Evolutionary conservation across 768 basidiomycete genomes (phyloP).

Genomic region (Hemileccinum impolitum): DNA sequence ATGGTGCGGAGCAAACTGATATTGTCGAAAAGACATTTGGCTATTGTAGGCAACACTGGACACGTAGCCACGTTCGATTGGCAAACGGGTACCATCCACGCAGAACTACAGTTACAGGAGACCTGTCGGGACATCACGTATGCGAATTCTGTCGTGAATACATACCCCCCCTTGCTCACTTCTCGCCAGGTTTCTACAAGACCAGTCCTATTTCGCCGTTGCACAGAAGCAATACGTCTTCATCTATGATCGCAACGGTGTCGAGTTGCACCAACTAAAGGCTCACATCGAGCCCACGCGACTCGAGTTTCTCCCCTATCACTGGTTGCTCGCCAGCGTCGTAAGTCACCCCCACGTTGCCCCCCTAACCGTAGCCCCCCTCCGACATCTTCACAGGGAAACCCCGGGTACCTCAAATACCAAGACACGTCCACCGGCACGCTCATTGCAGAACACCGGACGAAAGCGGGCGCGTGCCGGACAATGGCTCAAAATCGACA

Average conservation of each 20-base stretch:
- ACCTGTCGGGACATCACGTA: conserved; percentile 91
- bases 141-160: conserved; percentile 31
- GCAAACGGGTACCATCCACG: conserved; percentile 80
- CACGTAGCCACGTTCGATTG: conserved; percentile 92
- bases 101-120: conserved; percentile 87
- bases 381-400: conserved; percentile 67
- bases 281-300: conserved; percentile 85
- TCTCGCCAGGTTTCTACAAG: conserved; percentile 50
- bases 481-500: conserved; percentile 90
- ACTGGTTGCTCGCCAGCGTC: conserved; percentile 86
- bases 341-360: conserved; percentile 42
- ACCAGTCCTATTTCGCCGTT: conserved; percentile 90
- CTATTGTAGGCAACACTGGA: conserved; percentile 71
- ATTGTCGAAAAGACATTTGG: no score
- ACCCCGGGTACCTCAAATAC: conserved; percentile 90
- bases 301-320: conserved; percentile 91
- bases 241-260: conserved; percentile 94
- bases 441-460: conserved; percentile 82
- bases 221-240: conserved; percentile 96
- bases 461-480: conserved; percentile 80
- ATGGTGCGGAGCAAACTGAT: no score
- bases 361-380: no score
- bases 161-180: no score
- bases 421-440: conserved; percentile 95
- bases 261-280: conserved; percentile 85